Base-by-base conservation (phyloP, 148 eudicot species). In the Beta vulgaris region DNA sequence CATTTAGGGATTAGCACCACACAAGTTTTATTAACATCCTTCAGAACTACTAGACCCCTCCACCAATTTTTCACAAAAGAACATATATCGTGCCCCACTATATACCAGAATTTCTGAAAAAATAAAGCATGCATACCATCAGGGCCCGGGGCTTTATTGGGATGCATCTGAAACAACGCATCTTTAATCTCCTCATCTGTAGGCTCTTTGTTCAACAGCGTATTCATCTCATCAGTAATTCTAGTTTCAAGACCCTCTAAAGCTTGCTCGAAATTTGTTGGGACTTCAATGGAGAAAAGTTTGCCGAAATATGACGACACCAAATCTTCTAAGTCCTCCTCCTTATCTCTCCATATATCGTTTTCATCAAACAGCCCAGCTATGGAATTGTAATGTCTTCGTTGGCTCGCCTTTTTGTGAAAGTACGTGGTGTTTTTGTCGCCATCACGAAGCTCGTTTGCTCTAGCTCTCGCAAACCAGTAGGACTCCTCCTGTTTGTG, bases 81-180 rank as follows among this genome's bases (percentile, higher is more conserved):
- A 6, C 12, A 3, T 2, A 73, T 65, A 60, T 60, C 76, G 1
- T 29, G 0, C 0, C 54, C 36, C 12, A 73, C 28, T 26, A 73
- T 10, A 54, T 55, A n/a, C 48, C 32, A 71, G 37, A 54, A 34
- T 11, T 54, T 54, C 5, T 71, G 43, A 8, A 28, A 71, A 37
- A 71, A 71, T 3, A 71, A 1, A 31, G 58, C 59, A 31, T 49
- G 73, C 40, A 69, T 48, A 69, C 59, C 40, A 11, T 69, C 73
- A 10, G 60, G 42, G 0, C 42, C 25, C 0, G 42, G 73, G 7
- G 73, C 58, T 16, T 69, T 49, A 18, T 19, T 18, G 1, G 73
- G 60, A 3, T 69, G 73, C 40, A 69, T 69, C 3, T 48, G 59
- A 1, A 9, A 7, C 11, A 48, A 23, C 2, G 26, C 39, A 13